Evolutionary conservation across 1,284 basidiomycete genomes (phyloP), one percentile per base, ranked within the genome.

Genomic region (Puccinia triticina): DNA sequence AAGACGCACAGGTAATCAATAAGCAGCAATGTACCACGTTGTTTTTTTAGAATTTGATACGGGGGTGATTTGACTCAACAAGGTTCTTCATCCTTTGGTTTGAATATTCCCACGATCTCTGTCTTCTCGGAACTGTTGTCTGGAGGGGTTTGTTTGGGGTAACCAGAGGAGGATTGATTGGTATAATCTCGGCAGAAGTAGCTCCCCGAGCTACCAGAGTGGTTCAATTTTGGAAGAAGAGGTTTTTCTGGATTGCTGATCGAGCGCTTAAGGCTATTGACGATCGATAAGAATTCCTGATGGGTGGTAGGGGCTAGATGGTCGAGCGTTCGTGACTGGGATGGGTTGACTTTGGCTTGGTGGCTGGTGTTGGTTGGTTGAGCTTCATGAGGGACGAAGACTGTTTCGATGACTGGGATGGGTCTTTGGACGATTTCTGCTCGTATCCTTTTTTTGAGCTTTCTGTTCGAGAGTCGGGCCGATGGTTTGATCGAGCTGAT

Each of bases 31-130:
- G 14, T 5, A 46, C 34, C 5, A 50, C 48, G 48, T 50, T 21
- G 11, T 21, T 3, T 50, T 18, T 50, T 50, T 50, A 16, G 26
- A n/a, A 26, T 29, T n/a, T 59, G 7, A 10, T 10, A 59, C 29
- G 8, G 57, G 29, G n/a, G 8, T 2, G 16, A 5, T 61, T 61
- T 40, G n/a, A 57, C 75, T 66, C 26, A 46, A 83, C 83, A 82
- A 72, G 93, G 93, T 84, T 94, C 93, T 86, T 95, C 94, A 85
- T 95, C 94, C 86, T 94, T 94, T 1, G 94, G 94, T 86, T 95
- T 94, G 87, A 95, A 95, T 7, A 95, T 94, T 83, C 18, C 71
- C 23, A 53, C 81, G 57, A 77, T 53, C 64, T 83, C 78, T 14
- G 67, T 34, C 40, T 57, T 46, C 21, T 61, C 69, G 2, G 32